Percentiles rank a stretch among this genome's conserved stretches.
Conservation (phyloP, 2,329 filamentous ascomycete genomes). For the Hypoxylon sp. region DNA sequence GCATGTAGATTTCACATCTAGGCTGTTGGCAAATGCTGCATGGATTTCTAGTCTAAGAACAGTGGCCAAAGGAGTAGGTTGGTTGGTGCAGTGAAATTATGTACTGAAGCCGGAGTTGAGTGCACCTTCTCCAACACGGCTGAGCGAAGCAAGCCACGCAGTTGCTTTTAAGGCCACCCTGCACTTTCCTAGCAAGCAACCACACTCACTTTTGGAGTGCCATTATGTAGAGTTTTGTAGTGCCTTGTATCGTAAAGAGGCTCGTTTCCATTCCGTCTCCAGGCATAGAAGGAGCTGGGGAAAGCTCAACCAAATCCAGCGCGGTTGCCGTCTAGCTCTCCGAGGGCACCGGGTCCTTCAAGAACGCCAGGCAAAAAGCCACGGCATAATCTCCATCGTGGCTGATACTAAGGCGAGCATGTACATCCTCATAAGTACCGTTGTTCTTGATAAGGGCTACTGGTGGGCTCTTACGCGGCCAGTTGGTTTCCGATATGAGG, state of each 20-base stretch:
- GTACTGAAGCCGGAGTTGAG: neutral
- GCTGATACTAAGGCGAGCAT: slow-evolving; percentile 83
- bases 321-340: neutral
- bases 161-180: neutral
- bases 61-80: neutral
- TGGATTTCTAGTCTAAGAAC: neutral
- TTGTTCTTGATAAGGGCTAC: slow-evolving; percentile 60
- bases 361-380: slow-evolving; percentile 73
- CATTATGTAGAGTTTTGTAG: neutral
- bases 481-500: neutral
- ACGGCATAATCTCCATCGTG: slow-evolving; percentile 89
- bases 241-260: neutral
- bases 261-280: neutral
- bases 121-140: neutral
- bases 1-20: neutral
- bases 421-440: slow-evolving; percentile 58
- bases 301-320: neutral
- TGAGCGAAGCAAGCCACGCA: neutral
- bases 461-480: slow-evolving; percentile 57
- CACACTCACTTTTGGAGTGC: neutral
- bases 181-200: neutral
- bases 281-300: neutral
- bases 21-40: neutral
- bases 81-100: neutral
- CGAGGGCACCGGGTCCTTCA: slow-evolving; percentile 1